phyloP scores from a whole-genome alignment of 2,329 filamentous ascomycete genomes.

The Fusarium chaquense region DNA sequence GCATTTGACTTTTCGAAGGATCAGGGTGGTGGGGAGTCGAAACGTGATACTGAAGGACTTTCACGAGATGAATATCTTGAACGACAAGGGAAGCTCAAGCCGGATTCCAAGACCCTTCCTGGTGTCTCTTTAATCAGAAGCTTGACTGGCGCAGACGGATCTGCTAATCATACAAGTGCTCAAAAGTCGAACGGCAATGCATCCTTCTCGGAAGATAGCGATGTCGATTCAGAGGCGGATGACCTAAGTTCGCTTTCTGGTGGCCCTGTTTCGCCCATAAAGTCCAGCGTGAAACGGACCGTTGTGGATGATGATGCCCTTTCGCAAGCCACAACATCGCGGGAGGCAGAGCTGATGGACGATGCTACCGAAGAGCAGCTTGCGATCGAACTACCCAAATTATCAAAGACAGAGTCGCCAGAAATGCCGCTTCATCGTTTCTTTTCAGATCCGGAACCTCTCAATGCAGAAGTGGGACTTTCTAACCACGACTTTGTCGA shows the following conservation, averaged over 20 bases:
- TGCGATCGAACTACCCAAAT: slow-evolving; percentile 62
- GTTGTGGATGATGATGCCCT: slow-evolving; percentile 68
- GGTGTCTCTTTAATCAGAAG: slow-evolving; percentile 45
- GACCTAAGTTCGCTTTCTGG: slow-evolving; percentile 65
- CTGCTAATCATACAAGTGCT: slow-evolving; percentile 51
- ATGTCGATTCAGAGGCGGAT: slow-evolving; percentile 67
- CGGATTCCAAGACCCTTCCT: slow-evolving; percentile 49
- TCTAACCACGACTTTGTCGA: slow-evolving; percentile 72
- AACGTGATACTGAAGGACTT: slow-evolving; percentile 51
- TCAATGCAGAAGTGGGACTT: slow-evolving; percentile 58
- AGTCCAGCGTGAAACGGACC: slow-evolving; percentile 59
- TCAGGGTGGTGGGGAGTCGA: slow-evolving; percentile 48
- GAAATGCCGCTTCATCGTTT: slow-evolving; percentile 66
- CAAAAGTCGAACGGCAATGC: slow-evolving; percentile 52
- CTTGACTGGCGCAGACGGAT: slow-evolving; percentile 46
- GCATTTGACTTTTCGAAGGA: slow-evolving; percentile 61
- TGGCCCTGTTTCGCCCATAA: slow-evolving; percentile 63
- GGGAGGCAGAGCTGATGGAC: slow-evolving; percentile 61
- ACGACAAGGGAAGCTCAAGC: slow-evolving; percentile 59
- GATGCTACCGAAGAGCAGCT: slow-evolving; percentile 60
- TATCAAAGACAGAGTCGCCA: slow-evolving; percentile 61
- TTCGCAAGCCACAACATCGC: slow-evolving; percentile 64
- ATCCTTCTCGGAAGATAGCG: slow-evolving; percentile 63
- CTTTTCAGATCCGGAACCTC: slow-evolving; percentile 70
- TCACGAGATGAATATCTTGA: slow-evolving; percentile 63